Base-by-base conservation (phyloP, 2,329 filamentous ascomycete genomes). In the Cytospora chrysosperma region DNA sequence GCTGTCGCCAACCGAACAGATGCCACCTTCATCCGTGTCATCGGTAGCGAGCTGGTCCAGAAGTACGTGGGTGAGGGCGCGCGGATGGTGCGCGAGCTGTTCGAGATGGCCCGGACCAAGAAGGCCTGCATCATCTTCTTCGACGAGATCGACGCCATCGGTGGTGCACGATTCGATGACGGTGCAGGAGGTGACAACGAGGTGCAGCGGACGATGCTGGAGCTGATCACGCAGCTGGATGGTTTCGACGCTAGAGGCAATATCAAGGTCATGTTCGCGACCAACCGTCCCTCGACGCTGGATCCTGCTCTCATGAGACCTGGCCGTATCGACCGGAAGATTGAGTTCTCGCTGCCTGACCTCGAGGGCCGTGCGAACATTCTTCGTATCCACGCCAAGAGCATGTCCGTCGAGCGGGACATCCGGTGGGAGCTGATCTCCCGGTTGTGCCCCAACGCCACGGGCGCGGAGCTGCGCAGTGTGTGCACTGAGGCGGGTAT, bases 101-200 rank as follows among this genome's bases (percentile, higher is more conserved):
- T 99, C 76, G 95, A 99, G 81, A 99, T 99, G 95, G 95, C 95
- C 12, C 88, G 95, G 71, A 98, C 95, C 63, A 99, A 99, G 86
- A 99, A 99, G 81, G 95, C 95, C 0, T 99, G 95, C 78, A 99
- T 99, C 75, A 99, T 99, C 80, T 99, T 99, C 88, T 96, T 97
- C 74, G 95, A 99, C 76, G 95, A 99, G 81, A 95, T 98, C 67
- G 94, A 98, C 76, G 94, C 94, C 56, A 92, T 98, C 61, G 94
- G 94, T 74, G 94, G 94, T 70, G 94, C 94, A 47, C 92, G 94
- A 77, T 97, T 98, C 75, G 94, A 98, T 72, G 94, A 98, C 71
- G 94, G 94, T 69, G 94, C 94, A 67, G 94, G 94, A 71, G 94
- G 94, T 73, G 94, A 98, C 78, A 98, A 98, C 75, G 94, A 98